Base-by-base conservation (phyloP, 768 basidiomycete species). In the Pulveroboletus sp. region DNA sequence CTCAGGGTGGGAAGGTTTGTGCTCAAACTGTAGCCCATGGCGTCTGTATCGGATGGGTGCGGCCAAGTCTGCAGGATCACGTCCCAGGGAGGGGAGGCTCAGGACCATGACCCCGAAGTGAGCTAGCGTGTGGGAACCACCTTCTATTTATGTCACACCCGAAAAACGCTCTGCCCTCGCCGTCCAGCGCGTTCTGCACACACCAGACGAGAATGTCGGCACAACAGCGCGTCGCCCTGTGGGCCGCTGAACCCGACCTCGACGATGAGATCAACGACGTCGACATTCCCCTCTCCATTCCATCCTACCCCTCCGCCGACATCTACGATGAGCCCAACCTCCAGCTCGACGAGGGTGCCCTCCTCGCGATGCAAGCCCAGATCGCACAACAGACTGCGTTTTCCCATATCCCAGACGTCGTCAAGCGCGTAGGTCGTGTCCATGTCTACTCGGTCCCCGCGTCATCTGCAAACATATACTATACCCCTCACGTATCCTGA, bases 361-460 rank as follows among this genome's bases (percentile, higher is more conserved):
- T 89, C 4, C 58, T 82, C 47, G 83, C 85, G 7, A 78, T 88
- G 70, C 89, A 92, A 62, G 86, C 90, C 50, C 86, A 89, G 69
- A 83, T 90, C 73, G 86, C 81, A 0, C 89, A 91, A 54, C 86
- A 91, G 54, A 81, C 82, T 1, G 90, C 88, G 2, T 83, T 93
- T 66, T 73, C 88, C 0, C 81, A 85, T 59, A 88, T 94, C 40
- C 91, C 90, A 0, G 91, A 93, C 68, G 83, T 84, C 39, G 93
- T 93, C 48, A 94, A 93, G 74, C 82, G 83, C 55, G 91, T 90
- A 62, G 68, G 79, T 77, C 40, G 39, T 50, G 4, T 5, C 21
- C 21, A 21, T 21, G 21, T 21, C 21, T 21, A 21, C 3, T 21
- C 21, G 21, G 2, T 21, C 7, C 28, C 15, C 10, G 0, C 24